Evolutionary conservation across 192 early-diverging fungal species (phyloP).

Genomic region (Backusella psychrophila): DNA sequence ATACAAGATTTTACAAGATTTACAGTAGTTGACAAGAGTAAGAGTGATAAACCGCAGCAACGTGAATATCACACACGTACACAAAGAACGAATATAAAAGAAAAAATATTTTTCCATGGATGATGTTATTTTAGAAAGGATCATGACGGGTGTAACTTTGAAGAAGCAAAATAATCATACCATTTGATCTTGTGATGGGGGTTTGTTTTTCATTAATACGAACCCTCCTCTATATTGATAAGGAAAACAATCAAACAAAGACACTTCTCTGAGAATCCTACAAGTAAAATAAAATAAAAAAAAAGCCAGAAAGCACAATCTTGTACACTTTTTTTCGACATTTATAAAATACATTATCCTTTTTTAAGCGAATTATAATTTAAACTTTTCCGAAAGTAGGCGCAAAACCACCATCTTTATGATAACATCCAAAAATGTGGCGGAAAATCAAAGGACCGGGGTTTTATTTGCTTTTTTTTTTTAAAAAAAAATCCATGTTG

Average conservation of each 20-base stretch:
- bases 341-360: neutral
- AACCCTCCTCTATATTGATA: neutral
- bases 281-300: neutral
- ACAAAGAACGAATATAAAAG: neutral
- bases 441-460: conserved; percentile 3
- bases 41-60: neutral
- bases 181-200: neutral
- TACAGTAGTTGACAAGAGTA: neutral
- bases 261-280: neutral
- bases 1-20: neutral
- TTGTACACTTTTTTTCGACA: neutral
- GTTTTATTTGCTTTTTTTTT: conserved; percentile 1
- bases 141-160: neutral
- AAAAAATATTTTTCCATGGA: neutral
- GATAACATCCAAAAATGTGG: neutral
- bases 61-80: neutral
- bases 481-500: neutral
- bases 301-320: neutral
- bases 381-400: neutral
- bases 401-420: neutral
- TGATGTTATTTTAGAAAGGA: neutral
- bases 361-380: neutral
- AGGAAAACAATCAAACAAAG: neutral
- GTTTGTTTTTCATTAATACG: neutral
- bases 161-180: neutral